Base-by-base conservation (phyloP, 2,329 filamentous ascomycete species). In the Neonectria hederae region DNA sequence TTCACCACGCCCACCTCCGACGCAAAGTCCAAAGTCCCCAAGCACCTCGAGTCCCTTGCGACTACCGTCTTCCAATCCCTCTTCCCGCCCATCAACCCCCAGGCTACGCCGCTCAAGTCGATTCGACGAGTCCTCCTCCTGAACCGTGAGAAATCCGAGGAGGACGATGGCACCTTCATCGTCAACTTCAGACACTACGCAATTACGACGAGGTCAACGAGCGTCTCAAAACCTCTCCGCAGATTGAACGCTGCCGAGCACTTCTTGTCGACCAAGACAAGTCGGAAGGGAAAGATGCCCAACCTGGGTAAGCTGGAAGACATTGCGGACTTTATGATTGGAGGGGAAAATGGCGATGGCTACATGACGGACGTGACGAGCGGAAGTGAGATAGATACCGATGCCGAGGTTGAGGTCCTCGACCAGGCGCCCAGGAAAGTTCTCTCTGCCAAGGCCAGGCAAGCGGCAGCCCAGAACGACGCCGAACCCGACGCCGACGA, bases 21-120 rank as follows among this genome's bases (percentile, higher is more conserved):
- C 62, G 80, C 87, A 30, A 86, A 85, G 62, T 87, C 89, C 22
- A 89, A 91, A 66, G 90, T 97, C n/a, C 94, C 95, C 5, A 97
- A 93, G 76, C 94, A 97, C 72, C 92, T 99, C 75, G 96, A 99
- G 81, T 91, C 92, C 24, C 89, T 99, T 32, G 90, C 94, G 3
- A 98, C 94, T 2, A 97, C 94, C 49, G 90, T 97, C 74, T 99
- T 98, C 81, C 95, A 97, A 79, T 97, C 93, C 8, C 87, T 99
- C 38, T 98, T 99, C 75, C 95, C 96, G 4, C 93, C 94, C 1
- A 97, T 99, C 78, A 96, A 96, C 72, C 96, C 96, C 0, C 93
- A 97, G 79, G 88, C 88, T 30, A 97, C 93, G 2, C 93, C 96
- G 1, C 86, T 99, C 38, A 91, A 93, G 73, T 94, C 93, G n/a